Conservation (phyloP, 1,284 basidiomycete species). For the Inonotus hispidus region DNA sequence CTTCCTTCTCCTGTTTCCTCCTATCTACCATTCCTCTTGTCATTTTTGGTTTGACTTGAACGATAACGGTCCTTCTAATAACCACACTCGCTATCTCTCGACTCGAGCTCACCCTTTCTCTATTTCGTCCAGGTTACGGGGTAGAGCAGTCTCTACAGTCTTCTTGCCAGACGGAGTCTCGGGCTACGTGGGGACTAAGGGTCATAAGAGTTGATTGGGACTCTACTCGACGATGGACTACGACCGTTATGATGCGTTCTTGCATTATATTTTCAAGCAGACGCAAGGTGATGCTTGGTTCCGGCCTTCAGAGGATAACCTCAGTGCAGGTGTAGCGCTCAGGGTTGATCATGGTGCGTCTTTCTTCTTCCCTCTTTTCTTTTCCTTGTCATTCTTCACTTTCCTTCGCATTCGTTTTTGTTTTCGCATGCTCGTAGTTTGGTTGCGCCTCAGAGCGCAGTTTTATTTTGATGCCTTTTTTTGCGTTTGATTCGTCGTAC, state of each 20-base stretch:
- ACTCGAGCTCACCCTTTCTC: not conserved
- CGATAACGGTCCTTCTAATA: too few species aligned
- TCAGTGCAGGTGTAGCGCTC: conserved; percentile 57
- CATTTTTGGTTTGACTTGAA: too few species aligned
- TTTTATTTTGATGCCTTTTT: too few species aligned
- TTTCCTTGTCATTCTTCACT: not conserved
- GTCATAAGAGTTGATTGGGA: not conserved
- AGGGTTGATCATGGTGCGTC: conserved; percentile 43
- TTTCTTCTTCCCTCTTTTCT: not conserved
- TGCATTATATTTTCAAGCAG: conserved; percentile 52
- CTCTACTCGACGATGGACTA: conserved; percentile 32
- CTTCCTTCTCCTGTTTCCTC: not conserved
- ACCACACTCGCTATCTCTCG: too few species aligned
- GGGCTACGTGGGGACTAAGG: too few species aligned
- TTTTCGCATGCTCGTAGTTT: not conserved
- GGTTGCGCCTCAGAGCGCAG: too few species aligned
- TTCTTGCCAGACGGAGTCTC: too few species aligned
- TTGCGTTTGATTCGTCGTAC: too few species aligned
- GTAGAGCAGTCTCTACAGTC: not conserved
- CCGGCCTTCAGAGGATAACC: conserved; percentile 41
- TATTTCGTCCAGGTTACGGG: not conserved
- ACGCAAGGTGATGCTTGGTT: conserved; percentile 58
- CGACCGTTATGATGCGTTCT: conserved; percentile 45
- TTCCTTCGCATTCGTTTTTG: not conserved
- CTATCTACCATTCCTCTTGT: not conserved